Evolutionary conservation across 1,284 basidiomycete genomes (phyloP), one percentile per base, ranked within the genome.

Genomic region (Anthracocystis panici-leucophaei): DNA sequence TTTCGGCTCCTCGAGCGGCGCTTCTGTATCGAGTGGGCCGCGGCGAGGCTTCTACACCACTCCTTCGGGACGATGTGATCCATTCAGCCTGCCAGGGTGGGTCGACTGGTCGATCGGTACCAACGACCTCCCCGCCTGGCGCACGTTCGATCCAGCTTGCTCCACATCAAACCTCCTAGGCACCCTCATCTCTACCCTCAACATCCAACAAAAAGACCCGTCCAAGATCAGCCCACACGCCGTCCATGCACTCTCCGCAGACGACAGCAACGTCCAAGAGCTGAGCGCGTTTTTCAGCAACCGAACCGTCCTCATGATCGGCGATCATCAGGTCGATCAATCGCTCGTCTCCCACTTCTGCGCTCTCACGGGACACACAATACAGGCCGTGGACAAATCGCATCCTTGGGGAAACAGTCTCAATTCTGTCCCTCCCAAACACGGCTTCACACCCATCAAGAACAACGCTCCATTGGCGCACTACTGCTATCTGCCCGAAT

Each of bases 261-360:
- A 48, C 25, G 48, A 41, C 42, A 51, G 45, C 48, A 60, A 44
- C 45, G 61, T 67, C 16, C 63, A 56, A 18, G 69, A 77, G 51
- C 78, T 81, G 40, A 68, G 79, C 29, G 49, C 63, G 9, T 84
- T 83, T 75, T 54, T 86, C 25, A 49, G 62, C 23, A 86, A 86
- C 77, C 73, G 79, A n/a, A 86, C 86, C 29, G 85, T 85, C 25
- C 75, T 87, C 31, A 64, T 86, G 38, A 80, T 87, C 31, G 86
- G 86, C 16, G 86, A 87, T 60, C 76, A 78, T 51, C 73, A 67
- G 35, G 83, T 86, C 44, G 86, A 86, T 60, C 76, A 84, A 11
- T 71, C 84, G 51, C 81, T 86, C 49, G 83, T 86, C 23, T 75
- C 82, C 51, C 81, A 86, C 74, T 85, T 87, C 46, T 87, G 86